A percentile compares a stretch with the other conserved stretches of the same genome.
Conservation (phyloP, 2,329 filamentous ascomycete species). For the Alternaria arbusti region DNA sequence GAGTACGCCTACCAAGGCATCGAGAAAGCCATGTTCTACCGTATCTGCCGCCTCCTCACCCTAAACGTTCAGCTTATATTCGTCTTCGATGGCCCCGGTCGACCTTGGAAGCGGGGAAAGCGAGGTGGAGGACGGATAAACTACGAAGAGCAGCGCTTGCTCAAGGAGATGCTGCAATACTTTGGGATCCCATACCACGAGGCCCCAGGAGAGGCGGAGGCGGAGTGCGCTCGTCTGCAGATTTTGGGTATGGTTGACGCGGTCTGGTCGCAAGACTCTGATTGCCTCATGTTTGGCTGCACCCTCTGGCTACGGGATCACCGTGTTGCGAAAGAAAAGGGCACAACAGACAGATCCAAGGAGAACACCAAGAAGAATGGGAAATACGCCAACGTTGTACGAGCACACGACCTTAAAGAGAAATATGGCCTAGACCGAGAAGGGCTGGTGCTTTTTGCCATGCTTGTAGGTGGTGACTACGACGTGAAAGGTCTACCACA, state of each 20-base stretch:
- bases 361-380: slow-evolving; percentile 42
- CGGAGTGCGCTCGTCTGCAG: slow-evolving; percentile 57
- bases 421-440: slow-evolving; percentile 42
- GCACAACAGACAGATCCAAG: slow-evolving; percentile 26
- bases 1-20: slow-evolving; percentile 49
- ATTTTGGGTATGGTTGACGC: slow-evolving; percentile 55
- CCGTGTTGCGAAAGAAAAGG: slow-evolving; percentile 32
- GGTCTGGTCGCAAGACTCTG: slow-evolving; percentile 57
- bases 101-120: slow-evolving; percentile 46
- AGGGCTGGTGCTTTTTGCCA: slow-evolving; percentile 50
- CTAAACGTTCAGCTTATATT: slow-evolving; percentile 61
- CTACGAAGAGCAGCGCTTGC: slow-evolving; percentile 36
- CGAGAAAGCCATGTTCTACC: slow-evolving; percentile 51
- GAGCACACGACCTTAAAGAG: slow-evolving; percentile 33
- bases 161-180: slow-evolving; percentile 48
- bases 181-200: slow-evolving; percentile 53
- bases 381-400: slow-evolving; percentile 41
- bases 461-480: slow-evolving; percentile 53
- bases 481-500: slow-evolving; percentile 45
- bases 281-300: slow-evolving; percentile 57
- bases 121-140: slow-evolving; percentile 41
- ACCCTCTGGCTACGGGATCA: slow-evolving; percentile 50
- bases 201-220: slow-evolving; percentile 57
- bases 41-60: slow-evolving; percentile 55
- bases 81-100: slow-evolving; percentile 61